Evolutionary conservation across 2,329 filamentous ascomycete genomes (phyloP), one percentile per base, ranked within the genome.

Genomic region (Pezicula rhizophila): DNA sequence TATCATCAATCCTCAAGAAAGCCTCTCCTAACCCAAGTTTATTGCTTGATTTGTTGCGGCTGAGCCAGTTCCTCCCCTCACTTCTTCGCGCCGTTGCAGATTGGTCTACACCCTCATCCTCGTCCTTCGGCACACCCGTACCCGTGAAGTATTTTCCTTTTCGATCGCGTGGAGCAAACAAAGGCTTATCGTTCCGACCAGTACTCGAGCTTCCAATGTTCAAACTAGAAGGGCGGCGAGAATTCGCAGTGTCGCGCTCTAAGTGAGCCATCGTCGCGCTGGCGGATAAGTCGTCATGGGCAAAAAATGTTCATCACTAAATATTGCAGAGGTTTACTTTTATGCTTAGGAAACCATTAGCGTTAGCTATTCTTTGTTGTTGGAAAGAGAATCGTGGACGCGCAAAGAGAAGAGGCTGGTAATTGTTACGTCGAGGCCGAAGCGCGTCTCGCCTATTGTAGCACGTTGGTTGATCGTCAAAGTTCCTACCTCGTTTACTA

Each of bases 1-100:
- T 53, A 6, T 49, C 50, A 43, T 54, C 52, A 8, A 48, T 50
- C 42, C 46, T 51, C 11, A 12, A 10, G 44, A 51, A 56, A 17
- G 54, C 54, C 35, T 56, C 54, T 35, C 23, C 41, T 5, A 56
- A 41, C 14, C 50, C 46, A 25, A 54, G 44, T 26, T 26, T 43
- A 12, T 31, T 31, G 5, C 33, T 52, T 25, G 42, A 18, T 38
- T 35, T 43, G 25, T n/a, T 31, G 10, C 39, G 28, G 34, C 42
- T 51, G 35, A 49, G 18, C 52, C 52, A 54, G 20, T 42, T 42
- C n/a, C 40, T 15, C 20, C 40, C 25, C 10, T 25, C 20, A 42
- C 18, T 14, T 15, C 18, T 42, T 15, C 20, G 40, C 40, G 25
- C 20, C 14, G 23, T 15, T 11, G n/a, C 20, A n/a, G 20, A 14